A percentile compares a stretch with the other conserved stretches of the same genome.
phyloP scores from a whole-genome alignment of 495 filamentous ascomycete species.

The Jackrogersella minutella region DNA sequence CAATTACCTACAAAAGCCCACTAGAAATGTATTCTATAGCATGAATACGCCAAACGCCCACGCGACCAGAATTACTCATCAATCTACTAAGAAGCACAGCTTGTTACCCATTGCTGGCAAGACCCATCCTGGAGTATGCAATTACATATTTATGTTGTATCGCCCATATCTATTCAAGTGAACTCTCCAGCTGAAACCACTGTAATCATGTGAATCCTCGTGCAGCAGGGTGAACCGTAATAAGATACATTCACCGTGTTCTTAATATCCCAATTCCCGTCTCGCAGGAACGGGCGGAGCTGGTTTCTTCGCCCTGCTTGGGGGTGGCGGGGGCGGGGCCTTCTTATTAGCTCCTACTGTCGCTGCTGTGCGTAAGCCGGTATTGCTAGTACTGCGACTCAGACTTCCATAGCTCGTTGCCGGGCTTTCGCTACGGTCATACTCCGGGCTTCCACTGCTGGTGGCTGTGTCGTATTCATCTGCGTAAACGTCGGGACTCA shows the following conservation, averaged over 20 bases:
- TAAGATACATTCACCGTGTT: neutral
- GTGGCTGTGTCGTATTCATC: conserved; percentile 71
- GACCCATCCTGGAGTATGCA: conserved; percentile 19
- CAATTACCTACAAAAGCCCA: neutral
- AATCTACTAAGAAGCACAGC: neutral
- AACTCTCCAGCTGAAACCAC: too few relatives aligned
- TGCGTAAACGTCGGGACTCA: conserved; percentile 65
- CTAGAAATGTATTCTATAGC: conserved; percentile 1
- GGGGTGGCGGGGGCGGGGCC: conserved; percentile 81
- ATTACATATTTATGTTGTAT: conserved; percentile 14
- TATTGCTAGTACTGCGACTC: conserved; percentile 61
- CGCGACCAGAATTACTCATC: conserved; percentile 8
- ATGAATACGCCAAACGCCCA: conserved; percentile 33
- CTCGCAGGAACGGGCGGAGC: conserved; percentile 67
- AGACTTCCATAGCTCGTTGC: conserved; percentile 69
- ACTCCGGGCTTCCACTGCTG: conserved; percentile 65
- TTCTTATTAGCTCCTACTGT: conserved; percentile 62
- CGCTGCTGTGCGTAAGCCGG: conserved; percentile 51
- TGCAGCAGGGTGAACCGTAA: neutral
- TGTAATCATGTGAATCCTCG: neutral
- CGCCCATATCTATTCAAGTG: neutral
- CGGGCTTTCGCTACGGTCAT: conserved; percentile 67
- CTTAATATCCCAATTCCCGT: conserved; percentile 48
- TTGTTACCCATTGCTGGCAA: neutral
- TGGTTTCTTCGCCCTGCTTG: conserved; percentile 80